Conservation (phyloP, 495 filamentous ascomycete species). For the Podospora conica region DNA sequence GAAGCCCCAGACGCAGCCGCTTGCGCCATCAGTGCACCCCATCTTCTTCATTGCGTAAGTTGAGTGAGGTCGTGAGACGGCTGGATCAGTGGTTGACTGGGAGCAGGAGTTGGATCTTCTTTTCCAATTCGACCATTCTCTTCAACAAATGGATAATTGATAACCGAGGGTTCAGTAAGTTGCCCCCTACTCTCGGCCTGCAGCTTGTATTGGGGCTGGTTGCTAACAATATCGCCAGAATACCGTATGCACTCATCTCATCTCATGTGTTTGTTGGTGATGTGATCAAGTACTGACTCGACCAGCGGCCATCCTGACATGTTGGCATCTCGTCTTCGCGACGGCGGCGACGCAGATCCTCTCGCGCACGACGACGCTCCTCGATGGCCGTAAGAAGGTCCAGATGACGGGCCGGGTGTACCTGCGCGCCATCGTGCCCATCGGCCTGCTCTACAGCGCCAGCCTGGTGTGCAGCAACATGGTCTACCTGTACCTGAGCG, state of each 20-base stretch:
- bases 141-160: constrained; percentile 93
- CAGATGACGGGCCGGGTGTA: constrained; percentile 65
- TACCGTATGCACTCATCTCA: constrained; percentile 22
- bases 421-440: constrained; percentile 65
- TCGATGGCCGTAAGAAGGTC: constrained; percentile 61
- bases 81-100: not conserved
- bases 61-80: not conserved
- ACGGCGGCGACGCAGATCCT: constrained; percentile 68
- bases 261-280: not conserved
- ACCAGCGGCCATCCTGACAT: constrained; percentile 55
- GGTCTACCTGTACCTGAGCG: constrained; percentile 68
- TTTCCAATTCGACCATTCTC: constrained; percentile 82
- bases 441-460: constrained; percentile 65
- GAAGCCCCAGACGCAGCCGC: constrained; percentile 2
- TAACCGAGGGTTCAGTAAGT: constrained; percentile 72
- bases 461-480: constrained; percentile 68
- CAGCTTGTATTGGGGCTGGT: constrained; percentile 13
- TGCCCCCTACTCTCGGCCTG: not conserved
- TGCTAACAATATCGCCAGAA: constrained; percentile 10
- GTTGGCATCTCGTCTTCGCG: constrained; percentile 71
- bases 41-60: constrained; percentile 74
- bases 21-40: constrained; percentile 50
- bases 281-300: constrained; percentile 4
- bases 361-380: constrained; percentile 57
- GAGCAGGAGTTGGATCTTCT: constrained; percentile 72